Evolutionary conservation across 345 rosid genomes (phyloP).

Genomic region (Angophora floribunda): DNA sequence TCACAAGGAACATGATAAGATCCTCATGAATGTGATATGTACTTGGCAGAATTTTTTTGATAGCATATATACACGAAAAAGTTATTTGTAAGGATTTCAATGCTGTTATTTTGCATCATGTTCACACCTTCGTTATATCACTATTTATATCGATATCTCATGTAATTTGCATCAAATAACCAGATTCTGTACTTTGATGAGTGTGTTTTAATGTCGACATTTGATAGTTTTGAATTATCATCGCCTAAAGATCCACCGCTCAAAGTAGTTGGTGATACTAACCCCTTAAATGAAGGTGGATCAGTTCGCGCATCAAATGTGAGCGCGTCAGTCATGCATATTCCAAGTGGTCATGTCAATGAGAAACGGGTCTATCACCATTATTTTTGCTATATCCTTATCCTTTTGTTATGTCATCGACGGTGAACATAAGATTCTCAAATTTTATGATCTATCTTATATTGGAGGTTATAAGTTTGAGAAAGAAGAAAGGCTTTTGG

Average conservation of each 20-base stretch:
- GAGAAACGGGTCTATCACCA: conserved; percentile 21
- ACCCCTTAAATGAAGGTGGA: conserved; percentile 4
- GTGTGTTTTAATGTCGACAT: conserved; percentile 64
- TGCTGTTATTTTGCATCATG: background rate
- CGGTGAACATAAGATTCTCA: background rate
- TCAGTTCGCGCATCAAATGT: conserved; percentile 8
- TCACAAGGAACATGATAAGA: background rate
- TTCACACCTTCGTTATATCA: background rate
- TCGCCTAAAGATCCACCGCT: conserved; percentile 47
- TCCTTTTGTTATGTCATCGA: background rate
- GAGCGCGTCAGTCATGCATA: background rate
- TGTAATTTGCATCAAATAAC: no score
- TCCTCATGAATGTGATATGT: background rate
- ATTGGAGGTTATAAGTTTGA: no score
- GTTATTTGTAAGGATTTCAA: background rate
- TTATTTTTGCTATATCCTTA: background rate
- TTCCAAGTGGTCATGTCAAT: background rate
- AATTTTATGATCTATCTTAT: background rate
- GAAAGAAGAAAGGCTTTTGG: no score
- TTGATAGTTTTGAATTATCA: conserved; percentile 64
- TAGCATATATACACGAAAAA: background rate
- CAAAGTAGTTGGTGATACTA: conserved; percentile 10
- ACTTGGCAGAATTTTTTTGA: background rate
- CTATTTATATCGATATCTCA: background rate
- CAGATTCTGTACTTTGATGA: conserved; percentile 42